A percentile compares a stretch with the other conserved stretches of the same genome.
Conservation (phyloP, 139 green algal species). For the Mesotaenium endlicherianum region DNA sequence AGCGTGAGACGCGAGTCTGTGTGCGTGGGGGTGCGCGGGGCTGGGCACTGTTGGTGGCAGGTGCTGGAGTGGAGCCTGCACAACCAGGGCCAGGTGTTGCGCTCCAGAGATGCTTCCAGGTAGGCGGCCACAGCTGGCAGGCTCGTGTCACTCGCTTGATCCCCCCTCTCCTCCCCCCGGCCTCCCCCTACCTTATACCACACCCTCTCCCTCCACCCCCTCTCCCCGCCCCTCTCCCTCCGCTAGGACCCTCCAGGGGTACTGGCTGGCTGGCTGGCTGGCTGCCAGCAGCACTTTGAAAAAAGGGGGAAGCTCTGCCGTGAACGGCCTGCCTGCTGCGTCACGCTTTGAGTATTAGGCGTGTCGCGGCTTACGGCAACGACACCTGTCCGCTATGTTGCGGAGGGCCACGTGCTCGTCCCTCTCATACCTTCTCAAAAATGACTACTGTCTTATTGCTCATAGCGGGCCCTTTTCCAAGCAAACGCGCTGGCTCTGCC, state of each 20-base stretch:
- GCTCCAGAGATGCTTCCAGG: slow-evolving; percentile 11
- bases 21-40: no score
- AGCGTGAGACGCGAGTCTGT: no score
- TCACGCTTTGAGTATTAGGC: neutral
- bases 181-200: neutral
- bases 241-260: neutral
- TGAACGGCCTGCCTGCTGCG: neutral
- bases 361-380: no score
- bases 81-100: slow-evolving; percentile 23
- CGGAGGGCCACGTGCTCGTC: no score
- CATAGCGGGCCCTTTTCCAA: neutral
- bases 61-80: slow-evolving; percentile 26
- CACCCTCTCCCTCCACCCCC: neutral
- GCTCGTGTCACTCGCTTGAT: neutral
- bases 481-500: neutral
- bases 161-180: neutral
- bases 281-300: neutral
- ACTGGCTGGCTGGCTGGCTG: neutral
- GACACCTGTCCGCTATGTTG: no score
- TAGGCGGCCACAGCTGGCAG: neutral
- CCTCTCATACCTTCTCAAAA: neutral
- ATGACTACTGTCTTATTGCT: neutral
- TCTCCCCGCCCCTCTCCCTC: neutral
- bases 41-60: no score
- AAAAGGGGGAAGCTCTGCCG: neutral